Conservation (phyloP, 108 stramenopile species). For the Schizochytrium sp. region DNA sequence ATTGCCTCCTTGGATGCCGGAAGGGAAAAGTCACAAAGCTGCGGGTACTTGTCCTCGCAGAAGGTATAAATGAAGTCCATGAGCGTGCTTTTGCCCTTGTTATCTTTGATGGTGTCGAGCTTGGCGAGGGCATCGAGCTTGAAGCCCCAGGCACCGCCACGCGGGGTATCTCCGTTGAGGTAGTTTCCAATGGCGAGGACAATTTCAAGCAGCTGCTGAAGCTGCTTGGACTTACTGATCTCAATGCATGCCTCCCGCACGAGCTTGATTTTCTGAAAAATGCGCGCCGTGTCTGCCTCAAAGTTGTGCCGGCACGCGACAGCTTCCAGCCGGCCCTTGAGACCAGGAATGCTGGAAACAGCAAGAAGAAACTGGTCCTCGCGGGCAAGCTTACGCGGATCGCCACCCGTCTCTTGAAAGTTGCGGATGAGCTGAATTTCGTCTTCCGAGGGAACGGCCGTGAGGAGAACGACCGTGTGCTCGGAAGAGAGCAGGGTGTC, state of each 20-base stretch:
- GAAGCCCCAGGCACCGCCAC: conserved; percentile 30
- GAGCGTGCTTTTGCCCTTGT: background rate
- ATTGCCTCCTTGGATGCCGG: background rate
- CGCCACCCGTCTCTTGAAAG: background rate
- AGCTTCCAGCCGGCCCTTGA: conserved; percentile 20
- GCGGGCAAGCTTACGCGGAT: conserved; percentile 9
- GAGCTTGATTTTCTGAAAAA: conserved; percentile 47
- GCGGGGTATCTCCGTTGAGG: conserved; percentile 26
- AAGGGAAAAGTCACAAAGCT: background rate
- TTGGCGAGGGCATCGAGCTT: conserved; percentile 29
- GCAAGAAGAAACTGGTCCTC: conserved; percentile 24
- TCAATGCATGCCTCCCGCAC: conserved; percentile 63
- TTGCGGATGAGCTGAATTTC: conserved; percentile 13
- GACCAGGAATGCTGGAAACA: conserved; percentile 17
- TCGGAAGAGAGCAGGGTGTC: background rate
- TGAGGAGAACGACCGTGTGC: background rate
- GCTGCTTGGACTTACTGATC: conserved; percentile 64
- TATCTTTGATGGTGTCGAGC: conserved; percentile 27
- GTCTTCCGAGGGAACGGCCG: conserved; percentile 19
- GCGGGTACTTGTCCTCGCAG: background rate
- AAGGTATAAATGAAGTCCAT: background rate
- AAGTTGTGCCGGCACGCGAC: background rate
- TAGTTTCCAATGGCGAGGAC: conserved; percentile 34
- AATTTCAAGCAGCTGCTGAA: conserved; percentile 40
- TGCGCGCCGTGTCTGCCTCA: background rate